Conservation (phyloP, 805 yeast genomes). For the Nakazawaea ernobii region DNA sequence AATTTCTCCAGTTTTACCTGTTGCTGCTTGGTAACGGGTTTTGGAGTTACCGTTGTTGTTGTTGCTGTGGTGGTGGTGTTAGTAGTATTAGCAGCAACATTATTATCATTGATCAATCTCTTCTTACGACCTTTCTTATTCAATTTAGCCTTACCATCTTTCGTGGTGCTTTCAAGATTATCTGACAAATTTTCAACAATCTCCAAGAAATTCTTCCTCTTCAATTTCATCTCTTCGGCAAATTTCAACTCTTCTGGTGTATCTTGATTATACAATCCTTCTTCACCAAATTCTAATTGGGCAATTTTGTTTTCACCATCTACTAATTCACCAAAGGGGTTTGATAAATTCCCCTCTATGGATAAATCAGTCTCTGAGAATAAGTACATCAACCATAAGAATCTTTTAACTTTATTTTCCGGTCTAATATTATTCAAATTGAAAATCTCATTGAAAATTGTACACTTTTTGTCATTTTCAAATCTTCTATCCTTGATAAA, state of each 20-base stretch:
- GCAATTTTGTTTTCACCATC: conserved; percentile 11
- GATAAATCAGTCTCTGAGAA: conserved; percentile 69
- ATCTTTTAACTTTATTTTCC: conserved; percentile 58
- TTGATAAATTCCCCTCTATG: conserved; percentile 32
- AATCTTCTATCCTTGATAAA: conserved; percentile 16
- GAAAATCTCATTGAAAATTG: conserved; percentile 65
- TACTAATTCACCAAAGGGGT: conserved; percentile 21
- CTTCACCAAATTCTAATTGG: conserved; percentile 24
- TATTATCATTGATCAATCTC: conserved; percentile 8
- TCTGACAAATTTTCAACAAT: conserved; percentile 28
- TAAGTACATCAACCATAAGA: conserved; percentile 79
- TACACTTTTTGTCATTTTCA: conserved; percentile 15
- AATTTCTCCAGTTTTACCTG: no score
- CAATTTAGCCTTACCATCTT: conserved; percentile 6
- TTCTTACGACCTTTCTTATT: conserved; percentile 13
- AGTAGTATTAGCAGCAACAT: neutral
- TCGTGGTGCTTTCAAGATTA: conserved; percentile 1
- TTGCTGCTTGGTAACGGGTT: no score
- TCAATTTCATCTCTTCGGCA: conserved; percentile 41
- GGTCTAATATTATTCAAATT: conserved; percentile 59
- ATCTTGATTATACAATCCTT: conserved; percentile 35
- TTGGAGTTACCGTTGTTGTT: no score
- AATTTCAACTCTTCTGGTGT: conserved; percentile 42
- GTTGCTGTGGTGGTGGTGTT: conserved; percentile 19
- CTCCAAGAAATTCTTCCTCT: conserved; percentile 33